Percentiles rank a stretch among this genome's conserved stretches.
phyloP scores from a whole-genome alignment of 2,329 filamentous ascomycete species.

The Pyrenochaeta sp. region DNA sequence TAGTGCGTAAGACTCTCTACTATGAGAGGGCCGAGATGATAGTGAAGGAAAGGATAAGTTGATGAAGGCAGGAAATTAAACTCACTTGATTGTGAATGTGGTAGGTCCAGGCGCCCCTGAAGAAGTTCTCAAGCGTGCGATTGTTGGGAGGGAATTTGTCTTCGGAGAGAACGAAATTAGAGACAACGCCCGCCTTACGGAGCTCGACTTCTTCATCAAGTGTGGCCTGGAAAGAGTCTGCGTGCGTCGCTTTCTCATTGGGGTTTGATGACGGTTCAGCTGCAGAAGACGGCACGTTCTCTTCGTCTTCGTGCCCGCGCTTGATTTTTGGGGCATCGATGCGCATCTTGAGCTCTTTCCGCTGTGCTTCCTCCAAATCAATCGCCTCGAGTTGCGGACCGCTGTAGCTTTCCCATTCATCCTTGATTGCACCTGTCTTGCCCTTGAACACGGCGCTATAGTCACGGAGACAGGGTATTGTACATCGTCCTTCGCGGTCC shows the following conservation, averaged over 20 bases:
- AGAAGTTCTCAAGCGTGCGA: constrained; percentile 64
- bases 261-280: constrained; percentile 33
- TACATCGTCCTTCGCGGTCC: constrained; percentile 61
- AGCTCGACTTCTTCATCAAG: constrained; percentile 52
- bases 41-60: neutral
- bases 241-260: constrained; percentile 33
- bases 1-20: constrained; percentile 9
- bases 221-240: constrained; percentile 52
- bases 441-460: constrained; percentile 63
- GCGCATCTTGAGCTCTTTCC: constrained; percentile 35
- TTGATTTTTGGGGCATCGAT: neutral
- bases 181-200: constrained; percentile 51
- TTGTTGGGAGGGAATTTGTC: constrained; percentile 66
- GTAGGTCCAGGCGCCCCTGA: constrained; percentile 65
- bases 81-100: constrained; percentile 66
- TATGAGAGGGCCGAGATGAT: constrained; percentile 4
- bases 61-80: constrained; percentile 10
- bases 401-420: constrained; percentile 64
- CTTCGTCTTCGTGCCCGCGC: constrained; percentile 33
- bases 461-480: constrained; percentile 63
- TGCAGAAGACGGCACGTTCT: constrained; percentile 39
- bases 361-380: constrained; percentile 36
- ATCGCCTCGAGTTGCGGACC: constrained; percentile 53
- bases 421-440: constrained; percentile 54
- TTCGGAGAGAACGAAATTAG: constrained; percentile 58